A percentile compares a stretch with the other conserved stretches of the same genome.
phyloP scores from a whole-genome alignment of 1,139 yeast genomes.

The Zygosaccharomyces pseudobailii region DNA sequence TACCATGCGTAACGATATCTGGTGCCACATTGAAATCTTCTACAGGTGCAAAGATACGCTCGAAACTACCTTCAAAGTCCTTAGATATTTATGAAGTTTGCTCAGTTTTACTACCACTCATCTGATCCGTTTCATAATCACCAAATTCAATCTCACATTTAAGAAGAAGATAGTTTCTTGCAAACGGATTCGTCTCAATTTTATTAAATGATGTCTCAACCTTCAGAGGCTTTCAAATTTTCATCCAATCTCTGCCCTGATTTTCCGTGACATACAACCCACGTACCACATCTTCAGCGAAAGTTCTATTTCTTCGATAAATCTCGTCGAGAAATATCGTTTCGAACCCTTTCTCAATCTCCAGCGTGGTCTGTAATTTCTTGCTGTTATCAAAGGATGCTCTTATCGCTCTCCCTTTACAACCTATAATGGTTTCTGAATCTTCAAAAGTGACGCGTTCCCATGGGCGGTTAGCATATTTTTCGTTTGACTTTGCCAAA shows the following conservation, averaged over 20 bases:
- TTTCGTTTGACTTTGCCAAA: background rate
- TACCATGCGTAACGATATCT: background rate
- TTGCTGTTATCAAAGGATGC: conserved; percentile 22
- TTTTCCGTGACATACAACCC: conserved; percentile 23
- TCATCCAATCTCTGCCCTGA: conserved; percentile 27
- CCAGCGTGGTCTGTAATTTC: conserved; percentile 17
- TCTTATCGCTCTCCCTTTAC: background rate
- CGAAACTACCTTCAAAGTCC: background rate
- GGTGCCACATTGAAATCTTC: background rate
- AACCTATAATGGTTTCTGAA: background rate
- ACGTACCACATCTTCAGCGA: conserved; percentile 7
- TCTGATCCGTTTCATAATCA: background rate
- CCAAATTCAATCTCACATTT: background rate
- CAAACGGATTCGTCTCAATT: background rate
- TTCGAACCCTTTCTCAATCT: conserved; percentile 9
- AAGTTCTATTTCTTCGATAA: conserved; percentile 22
- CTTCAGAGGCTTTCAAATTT: background rate
- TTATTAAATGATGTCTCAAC: background rate
- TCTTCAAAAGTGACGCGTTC: background rate
- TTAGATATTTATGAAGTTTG: background rate
- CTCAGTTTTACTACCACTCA: background rate
- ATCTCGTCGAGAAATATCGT: conserved; percentile 16
- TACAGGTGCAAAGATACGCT: background rate
- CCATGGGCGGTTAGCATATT: background rate
- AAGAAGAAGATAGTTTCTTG: background rate